Evolutionary conservation across 768 basidiomycete genomes (phyloP), one percentile per base, ranked within the genome.

Genomic region (Auricularia heimuer): DNA sequence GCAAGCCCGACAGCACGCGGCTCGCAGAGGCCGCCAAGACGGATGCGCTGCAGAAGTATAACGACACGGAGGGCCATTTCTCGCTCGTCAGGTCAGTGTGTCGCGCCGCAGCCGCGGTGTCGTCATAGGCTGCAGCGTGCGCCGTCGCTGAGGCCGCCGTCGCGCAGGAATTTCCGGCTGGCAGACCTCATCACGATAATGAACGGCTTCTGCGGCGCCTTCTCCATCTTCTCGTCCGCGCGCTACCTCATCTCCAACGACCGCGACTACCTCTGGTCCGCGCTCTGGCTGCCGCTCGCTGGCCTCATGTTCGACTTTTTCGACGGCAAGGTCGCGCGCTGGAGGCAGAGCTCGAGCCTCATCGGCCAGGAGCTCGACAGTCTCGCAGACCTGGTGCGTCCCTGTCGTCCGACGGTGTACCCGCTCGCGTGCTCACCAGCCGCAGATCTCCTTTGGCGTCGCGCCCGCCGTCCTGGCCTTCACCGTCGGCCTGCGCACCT

Each of bases 171-270:
- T 76, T 99, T 99, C 74, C 92, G 95, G 63, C 84, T 98, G 34
- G 97, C 97, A 69, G 97, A 99, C 79, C 83, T 97, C 62, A 94
- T 99, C 70, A 99, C 97, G 42, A 94, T 99, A 68, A 94, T 95
- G 89, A 99, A 99, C 74, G 97, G 97, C 56, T 89, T 98, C 75
- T 99, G 97, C 77, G 97, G 97, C 65, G 90, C 91, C 18, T 88
- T 96, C 70, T 98, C 94, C 34, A 84, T 99, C 73, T 94, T 98
- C 76, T 91, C 88, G 44, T 94, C 92, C 4, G 94, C 92, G 58
- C 86, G 86, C 63, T 99, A 95, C 80, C 84, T 98, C 69, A 65
- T 87, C 54, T 87, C 88, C 29, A 85, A 88, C 67, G 89, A 95
- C 73, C 82, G 83, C 67, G 85, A 85, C 70, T 87, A 89, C 76